These are phyloP conservation scores for Tricholoma sp. DNA, from an alignment of 768 basidiomycete genomes.

Conservation along the genomic window DNA sequence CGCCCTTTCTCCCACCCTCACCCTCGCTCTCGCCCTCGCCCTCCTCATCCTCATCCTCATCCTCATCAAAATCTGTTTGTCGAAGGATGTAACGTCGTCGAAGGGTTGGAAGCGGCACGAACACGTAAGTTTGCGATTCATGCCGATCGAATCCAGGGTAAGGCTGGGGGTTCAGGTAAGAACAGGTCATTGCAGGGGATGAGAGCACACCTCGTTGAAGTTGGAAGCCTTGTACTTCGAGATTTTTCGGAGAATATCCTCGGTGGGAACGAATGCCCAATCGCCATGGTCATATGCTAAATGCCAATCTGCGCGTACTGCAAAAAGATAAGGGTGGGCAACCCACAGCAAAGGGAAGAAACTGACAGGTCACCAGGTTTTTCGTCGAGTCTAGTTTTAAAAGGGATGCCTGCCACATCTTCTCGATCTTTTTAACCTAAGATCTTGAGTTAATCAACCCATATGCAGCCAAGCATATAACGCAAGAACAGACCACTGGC, in stretches of 20 bases:
- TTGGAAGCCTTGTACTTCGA: not conserved
- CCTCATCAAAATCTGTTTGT: not conserved
- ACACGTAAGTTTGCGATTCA: not conserved
- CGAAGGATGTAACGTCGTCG: not conserved
- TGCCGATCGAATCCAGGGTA: not conserved
- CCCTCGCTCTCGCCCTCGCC: not conserved
- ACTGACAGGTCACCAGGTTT: not conserved
- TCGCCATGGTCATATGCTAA: not conserved
- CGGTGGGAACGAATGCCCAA: conserved; percentile 1
- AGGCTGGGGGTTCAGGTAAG: conserved; percentile 1
- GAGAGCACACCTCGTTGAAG: not conserved
- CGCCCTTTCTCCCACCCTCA: not conserved
- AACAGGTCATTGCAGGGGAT: not conserved
- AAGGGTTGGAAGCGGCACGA: not conserved
- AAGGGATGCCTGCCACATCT: not conserved
- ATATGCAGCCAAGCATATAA: not conserved
- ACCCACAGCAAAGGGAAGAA: not conserved
- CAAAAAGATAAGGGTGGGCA: not conserved
- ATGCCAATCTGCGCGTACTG: not conserved
- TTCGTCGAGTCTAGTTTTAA: not conserved
- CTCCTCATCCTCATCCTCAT: not conserved
- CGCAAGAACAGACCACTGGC: not conserved
- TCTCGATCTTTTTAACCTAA: not conserved
- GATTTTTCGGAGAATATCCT: not conserved
- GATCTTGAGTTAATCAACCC: not conserved